Percentiles rank a stretch among this genome's conserved stretches.
phyloP scores from a whole-genome alignment of 345 rosid genomes.

The Moricandia arvensis region DNA sequence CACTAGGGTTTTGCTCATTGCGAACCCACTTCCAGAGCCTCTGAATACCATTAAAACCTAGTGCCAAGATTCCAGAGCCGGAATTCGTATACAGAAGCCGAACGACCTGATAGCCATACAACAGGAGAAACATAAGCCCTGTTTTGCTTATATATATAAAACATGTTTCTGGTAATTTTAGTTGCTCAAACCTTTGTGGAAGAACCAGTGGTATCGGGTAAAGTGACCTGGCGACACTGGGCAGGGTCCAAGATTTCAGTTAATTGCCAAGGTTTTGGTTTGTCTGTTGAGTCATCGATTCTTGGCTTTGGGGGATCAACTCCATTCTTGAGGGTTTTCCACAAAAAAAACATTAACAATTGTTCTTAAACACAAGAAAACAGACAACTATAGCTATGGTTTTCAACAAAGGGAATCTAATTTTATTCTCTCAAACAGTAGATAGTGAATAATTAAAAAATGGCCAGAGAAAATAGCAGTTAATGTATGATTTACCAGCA shows the following conservation, averaged over 20 bases:
- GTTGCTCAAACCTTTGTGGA: slow-evolving; percentile 64
- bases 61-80: slow-evolving; percentile 78
- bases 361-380: too few species aligned
- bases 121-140: slow-evolving; percentile 9
- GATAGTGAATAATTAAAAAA: neutral
- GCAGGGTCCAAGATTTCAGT: slow-evolving; percentile 63
- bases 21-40: slow-evolving; percentile 79
- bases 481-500: slow-evolving; percentile 45
- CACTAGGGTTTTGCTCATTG: slow-evolving; percentile 75
- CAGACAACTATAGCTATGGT: too few species aligned
- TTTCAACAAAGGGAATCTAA: neutral
- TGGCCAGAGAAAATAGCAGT: neutral
- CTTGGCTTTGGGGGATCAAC: slow-evolving; percentile 72
- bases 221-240: slow-evolving; percentile 59
- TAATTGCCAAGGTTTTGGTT: slow-evolving; percentile 70
- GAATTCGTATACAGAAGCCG: slow-evolving; percentile 85
- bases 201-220: slow-evolving; percentile 61
- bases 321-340: slow-evolving; percentile 55
- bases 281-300: slow-evolving; percentile 71
- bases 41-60: slow-evolving; percentile 75
- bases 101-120: slow-evolving; percentile 54
- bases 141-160: neutral
- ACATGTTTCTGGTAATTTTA: slow-evolving; percentile 6
- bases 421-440: neutral
- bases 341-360: neutral